A percentile compares a stretch with the other conserved stretches of the same genome.
phyloP scores from a whole-genome alignment of 352 stramenopile genomes.

The Pythium brachiatum region DNA sequence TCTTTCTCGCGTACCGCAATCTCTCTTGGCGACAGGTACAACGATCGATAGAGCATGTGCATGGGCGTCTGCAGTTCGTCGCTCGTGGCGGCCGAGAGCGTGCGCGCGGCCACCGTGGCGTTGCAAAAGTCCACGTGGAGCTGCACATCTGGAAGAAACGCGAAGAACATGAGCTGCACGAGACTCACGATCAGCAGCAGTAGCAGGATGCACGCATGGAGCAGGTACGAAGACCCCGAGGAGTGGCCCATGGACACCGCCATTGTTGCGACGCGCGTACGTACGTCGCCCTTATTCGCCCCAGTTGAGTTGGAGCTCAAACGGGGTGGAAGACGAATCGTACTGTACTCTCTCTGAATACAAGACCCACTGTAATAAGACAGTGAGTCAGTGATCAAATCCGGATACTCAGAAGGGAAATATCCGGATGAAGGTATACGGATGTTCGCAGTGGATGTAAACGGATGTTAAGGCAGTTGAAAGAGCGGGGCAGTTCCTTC shows the following conservation, averaged over 20 bases:
- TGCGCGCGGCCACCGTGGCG: constrained; percentile 39
- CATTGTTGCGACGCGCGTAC: constrained; percentile 5
- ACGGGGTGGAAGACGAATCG: too few species aligned
- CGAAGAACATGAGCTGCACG: constrained; percentile 72
- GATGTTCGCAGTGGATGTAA: constrained; percentile 10
- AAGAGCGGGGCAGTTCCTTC: not conserved
- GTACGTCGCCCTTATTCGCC: too few species aligned
- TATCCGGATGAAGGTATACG: not conserved
- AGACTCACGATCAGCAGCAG: constrained; percentile 72
- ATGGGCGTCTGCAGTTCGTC: constrained; percentile 54
- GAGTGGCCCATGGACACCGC: constrained; percentile 35
- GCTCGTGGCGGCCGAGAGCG: constrained; percentile 41
- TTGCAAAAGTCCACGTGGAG: constrained; percentile 67
- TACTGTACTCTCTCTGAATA: constrained; percentile 10
- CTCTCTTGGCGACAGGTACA: constrained; percentile 66
- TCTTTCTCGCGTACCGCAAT: constrained; percentile 46
- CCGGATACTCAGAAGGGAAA: not conserved
- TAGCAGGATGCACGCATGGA: constrained; percentile 69
- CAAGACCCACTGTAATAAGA: not conserved
- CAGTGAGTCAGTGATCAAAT: not conserved
- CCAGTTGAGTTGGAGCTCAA: too few species aligned
- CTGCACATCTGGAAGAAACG: constrained; percentile 62
- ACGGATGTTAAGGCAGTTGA: constrained; percentile 7
- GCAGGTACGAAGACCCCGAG: constrained; percentile 52
- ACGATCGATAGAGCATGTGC: constrained; percentile 73